phyloP scores from a whole-genome alignment of 2,329 filamentous ascomycete species.

The Fusarium coicis region DNA sequence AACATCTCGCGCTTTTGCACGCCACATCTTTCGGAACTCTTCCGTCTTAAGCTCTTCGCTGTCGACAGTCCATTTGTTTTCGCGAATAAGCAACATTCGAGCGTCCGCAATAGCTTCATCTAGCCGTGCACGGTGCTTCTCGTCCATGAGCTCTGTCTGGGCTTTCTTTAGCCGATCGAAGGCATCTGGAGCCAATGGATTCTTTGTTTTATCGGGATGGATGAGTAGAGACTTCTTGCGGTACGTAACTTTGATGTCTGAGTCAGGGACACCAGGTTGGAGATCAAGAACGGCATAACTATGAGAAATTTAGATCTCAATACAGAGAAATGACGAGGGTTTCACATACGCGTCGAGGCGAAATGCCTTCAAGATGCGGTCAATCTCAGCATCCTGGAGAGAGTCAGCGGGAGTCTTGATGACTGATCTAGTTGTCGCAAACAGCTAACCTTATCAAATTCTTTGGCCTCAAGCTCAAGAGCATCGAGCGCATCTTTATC shows the following conservation, averaged over 20 bases:
- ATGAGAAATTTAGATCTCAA: slow-evolving; percentile 9
- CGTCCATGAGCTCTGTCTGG: slow-evolving; percentile 89
- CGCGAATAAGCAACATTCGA: slow-evolving; percentile 91
- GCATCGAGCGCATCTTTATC: slow-evolving; percentile 82
- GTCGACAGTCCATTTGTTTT: slow-evolving; percentile 92
- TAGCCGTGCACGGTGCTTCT: slow-evolving; percentile 86
- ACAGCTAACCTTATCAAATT: slow-evolving; percentile 82
- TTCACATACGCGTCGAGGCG: slow-evolving; percentile 69
- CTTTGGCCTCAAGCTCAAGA: slow-evolving; percentile 86
- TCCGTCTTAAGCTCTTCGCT: slow-evolving; percentile 86
- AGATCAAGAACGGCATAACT: slow-evolving; percentile 95
- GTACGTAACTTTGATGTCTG: slow-evolving; percentile 94
- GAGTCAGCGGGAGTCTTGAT: slow-evolving; percentile 31
- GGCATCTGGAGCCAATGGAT: slow-evolving; percentile 89
- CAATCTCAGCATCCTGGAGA: slow-evolving; percentile 88
- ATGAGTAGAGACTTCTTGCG: slow-evolving; percentile 99
- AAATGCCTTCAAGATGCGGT: slow-evolving; percentile 92
- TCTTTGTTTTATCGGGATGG: slow-evolving; percentile 97
- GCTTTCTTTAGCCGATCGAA: slow-evolving; percentile 98
- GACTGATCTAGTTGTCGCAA: slow-evolving; percentile 30
- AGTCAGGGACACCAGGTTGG: slow-evolving; percentile 92
- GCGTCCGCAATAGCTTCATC: slow-evolving; percentile 98
- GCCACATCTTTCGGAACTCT: slow-evolving; percentile 86
- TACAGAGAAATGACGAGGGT: neutral
- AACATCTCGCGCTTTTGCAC: slow-evolving; percentile 88